phyloP scores from a whole-genome alignment of 2,329 filamentous ascomycete species.

The Botryosphaeria dothidea region DNA sequence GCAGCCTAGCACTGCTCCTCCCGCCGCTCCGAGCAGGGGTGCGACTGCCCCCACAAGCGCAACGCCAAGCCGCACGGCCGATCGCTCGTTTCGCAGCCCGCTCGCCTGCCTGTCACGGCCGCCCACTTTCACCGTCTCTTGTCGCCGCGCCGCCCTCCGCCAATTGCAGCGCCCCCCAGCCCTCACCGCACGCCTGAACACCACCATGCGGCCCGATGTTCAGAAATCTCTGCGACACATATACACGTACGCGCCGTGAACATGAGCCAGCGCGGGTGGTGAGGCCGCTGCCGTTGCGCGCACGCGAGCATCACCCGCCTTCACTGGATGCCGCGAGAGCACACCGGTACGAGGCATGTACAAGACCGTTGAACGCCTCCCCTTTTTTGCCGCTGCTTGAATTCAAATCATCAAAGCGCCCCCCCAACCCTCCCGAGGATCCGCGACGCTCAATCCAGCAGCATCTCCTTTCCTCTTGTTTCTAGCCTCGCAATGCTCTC shows the following conservation, averaged over 20 bases:
- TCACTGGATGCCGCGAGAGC: not conserved
- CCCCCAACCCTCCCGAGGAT: not conserved
- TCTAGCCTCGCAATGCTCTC: not conserved
- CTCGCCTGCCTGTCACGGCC: not conserved
- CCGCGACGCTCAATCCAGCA: constrained; percentile 13
- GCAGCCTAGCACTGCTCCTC: not conserved
- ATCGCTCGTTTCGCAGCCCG: constrained; percentile 7
- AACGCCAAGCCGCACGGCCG: not conserved
- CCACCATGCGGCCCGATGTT: constrained; percentile 1
- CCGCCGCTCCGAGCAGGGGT: not conserved
- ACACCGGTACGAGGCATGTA: not conserved
- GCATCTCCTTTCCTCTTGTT: not conserved
- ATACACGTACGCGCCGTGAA: constrained; percentile 7
- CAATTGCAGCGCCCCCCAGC: not conserved
- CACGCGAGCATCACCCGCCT: not conserved
- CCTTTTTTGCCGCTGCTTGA: constrained; percentile 4
- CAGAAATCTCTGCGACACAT: not conserved
- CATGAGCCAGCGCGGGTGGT: not conserved
- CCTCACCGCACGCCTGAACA: constrained; percentile 4
- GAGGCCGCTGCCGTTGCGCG: not conserved
- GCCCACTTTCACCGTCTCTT: constrained; percentile 14
- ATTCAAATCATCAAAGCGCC: constrained; percentile 3
- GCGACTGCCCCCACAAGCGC: not conserved
- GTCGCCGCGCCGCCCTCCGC: not conserved
- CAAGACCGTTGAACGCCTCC: constrained; percentile 9